phyloP scores from a whole-genome alignment of 805 yeast species.

The Yarrowia sp. region DNA sequence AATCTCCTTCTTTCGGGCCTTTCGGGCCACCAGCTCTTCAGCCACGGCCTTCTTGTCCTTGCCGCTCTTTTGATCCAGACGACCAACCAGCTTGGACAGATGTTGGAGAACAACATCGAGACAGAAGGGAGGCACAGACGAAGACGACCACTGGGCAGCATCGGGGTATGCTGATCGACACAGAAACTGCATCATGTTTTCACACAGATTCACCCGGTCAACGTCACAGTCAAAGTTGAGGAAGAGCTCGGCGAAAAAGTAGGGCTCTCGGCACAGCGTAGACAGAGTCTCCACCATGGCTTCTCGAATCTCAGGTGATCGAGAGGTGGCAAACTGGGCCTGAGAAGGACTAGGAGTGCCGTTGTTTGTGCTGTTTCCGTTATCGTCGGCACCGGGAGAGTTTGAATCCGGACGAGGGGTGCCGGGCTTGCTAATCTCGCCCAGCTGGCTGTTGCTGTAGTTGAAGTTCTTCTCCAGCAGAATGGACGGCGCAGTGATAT shows the following conservation, averaged over 20 bases:
- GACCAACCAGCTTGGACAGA: conserved; percentile 65
- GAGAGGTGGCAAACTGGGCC: conserved; percentile 39
- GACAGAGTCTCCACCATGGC: conserved; percentile 84
- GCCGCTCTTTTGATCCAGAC: conserved; percentile 52
- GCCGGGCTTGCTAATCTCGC: conserved; percentile 38
- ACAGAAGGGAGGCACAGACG: conserved; percentile 91
- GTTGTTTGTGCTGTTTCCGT: not conserved
- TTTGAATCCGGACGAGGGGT: conserved; percentile 40
- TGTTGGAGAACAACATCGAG: conserved; percentile 83
- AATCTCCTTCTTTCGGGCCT: conserved; percentile 68
- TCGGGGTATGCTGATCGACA: conserved; percentile 85
- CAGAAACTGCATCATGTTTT: conserved; percentile 69
- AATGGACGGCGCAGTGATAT: conserved; percentile 18
- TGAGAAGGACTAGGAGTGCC: conserved; percentile 41
- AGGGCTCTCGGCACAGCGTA: conserved; percentile 64
- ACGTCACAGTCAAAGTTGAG: conserved; percentile 90
- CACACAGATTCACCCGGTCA: conserved; percentile 79
- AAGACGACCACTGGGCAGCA: conserved; percentile 77
- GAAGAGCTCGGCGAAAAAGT: conserved; percentile 74
- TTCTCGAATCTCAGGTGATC: conserved; percentile 62
- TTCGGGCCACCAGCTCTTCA: conserved; percentile 41
- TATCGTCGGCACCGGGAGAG: conserved; percentile 29
- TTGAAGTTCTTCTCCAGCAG: conserved; percentile 27
- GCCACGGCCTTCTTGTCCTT: conserved; percentile 40
- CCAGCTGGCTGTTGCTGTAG: conserved; percentile 12